Base-by-base conservation (phyloP, 306 rosid genomes). In the Coriaria nepalensis region DNA sequence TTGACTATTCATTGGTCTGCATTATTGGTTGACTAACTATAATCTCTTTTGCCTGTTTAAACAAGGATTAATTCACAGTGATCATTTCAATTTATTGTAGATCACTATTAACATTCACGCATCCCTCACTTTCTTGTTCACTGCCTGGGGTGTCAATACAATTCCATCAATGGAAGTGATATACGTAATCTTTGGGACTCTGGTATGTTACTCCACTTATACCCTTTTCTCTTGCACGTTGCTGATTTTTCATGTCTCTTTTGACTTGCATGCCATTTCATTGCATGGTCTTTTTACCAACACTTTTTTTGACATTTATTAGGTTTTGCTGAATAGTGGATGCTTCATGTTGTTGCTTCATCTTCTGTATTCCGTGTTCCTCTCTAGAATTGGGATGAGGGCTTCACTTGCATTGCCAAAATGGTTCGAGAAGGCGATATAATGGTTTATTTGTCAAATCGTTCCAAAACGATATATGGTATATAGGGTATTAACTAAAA, bases 61-160 rank as follows among this genome's bases (percentile, higher is more conserved):
- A 20, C 29, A 20, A 6, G 6, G 53, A 20, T 49, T 35, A 20
- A 37, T 42, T 52, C 45, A 53, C 12, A 8, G 37, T 45, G 53
- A 5, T 45, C 35, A 6, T 10, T 4, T 10, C 43, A 11, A 55
- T 55, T 70, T 12, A 64, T 52, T 71, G 85, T 68, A 90, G 98
- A 90, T 90, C 70, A 85, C 98, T 55, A 77, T 85, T 42, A 90
- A 90, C 75, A 79, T 90, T 52, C 98, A 90, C 45, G 98, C 98
- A 56, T 81, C 94, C 43, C 87, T 90, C 6, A 71, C 98, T 35
- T 76, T 75, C 67, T 61, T 85, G 62, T 79, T 85, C 61, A 65
- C 94, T 39, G 98, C 98, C 6, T 55, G 78, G 2, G 85, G 93
- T 52, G 63, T 81, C 12, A 59, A 67, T 73, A 59, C 72, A 15